Evolutionary conservation across 2,329 filamentous ascomycete genomes (phyloP).

Genomic region (Aspergillus sp.): DNA sequence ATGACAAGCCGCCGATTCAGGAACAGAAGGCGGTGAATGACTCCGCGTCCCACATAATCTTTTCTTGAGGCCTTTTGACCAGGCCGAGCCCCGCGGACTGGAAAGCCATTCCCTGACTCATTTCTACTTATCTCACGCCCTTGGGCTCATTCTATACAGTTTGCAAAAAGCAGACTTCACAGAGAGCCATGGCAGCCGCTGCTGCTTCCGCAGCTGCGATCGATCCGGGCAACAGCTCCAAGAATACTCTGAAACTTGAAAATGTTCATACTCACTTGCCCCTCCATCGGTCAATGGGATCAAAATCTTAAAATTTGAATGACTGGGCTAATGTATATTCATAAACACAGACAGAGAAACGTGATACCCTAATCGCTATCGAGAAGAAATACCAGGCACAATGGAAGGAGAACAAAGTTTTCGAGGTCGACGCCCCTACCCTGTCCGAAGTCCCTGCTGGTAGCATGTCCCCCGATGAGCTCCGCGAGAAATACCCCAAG

Average conservation of each 20-base stretch:
- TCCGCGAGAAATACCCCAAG: constrained; percentile 81
- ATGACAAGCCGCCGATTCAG: neutral
- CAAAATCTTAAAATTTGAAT: constrained; percentile 14
- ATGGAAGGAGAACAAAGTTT: constrained; percentile 76
- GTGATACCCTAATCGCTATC: constrained; percentile 33
- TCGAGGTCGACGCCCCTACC: constrained; percentile 82
- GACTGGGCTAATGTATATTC: constrained; percentile 15
- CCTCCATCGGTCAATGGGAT: constrained; percentile 25
- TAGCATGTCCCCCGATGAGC: constrained; percentile 69
- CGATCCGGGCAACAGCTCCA: constrained; percentile 54
- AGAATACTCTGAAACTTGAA: constrained; percentile 66
- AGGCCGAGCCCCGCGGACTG: constrained; percentile 20
- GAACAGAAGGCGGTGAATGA: constrained; percentile 18
- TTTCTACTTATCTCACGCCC: constrained; percentile 7
- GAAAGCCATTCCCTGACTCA: constrained; percentile 11
- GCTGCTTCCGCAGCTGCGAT: constrained; percentile 56
- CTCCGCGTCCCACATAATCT: constrained; percentile 20
- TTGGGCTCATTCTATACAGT: constrained; percentile 20
- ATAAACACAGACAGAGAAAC: constrained; percentile 29
- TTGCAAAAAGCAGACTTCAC: constrained; percentile 26
- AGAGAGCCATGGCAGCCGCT: constrained; percentile 41
- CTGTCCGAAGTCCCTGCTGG: constrained; percentile 73
- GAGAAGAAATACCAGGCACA: constrained; percentile 91
- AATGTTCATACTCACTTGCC: constrained; percentile 40
- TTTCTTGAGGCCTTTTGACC: constrained; percentile 15